Base-by-base conservation (phyloP, 2,329 filamentous ascomycete genomes). In the Achaetomium macrosporum region DNA sequence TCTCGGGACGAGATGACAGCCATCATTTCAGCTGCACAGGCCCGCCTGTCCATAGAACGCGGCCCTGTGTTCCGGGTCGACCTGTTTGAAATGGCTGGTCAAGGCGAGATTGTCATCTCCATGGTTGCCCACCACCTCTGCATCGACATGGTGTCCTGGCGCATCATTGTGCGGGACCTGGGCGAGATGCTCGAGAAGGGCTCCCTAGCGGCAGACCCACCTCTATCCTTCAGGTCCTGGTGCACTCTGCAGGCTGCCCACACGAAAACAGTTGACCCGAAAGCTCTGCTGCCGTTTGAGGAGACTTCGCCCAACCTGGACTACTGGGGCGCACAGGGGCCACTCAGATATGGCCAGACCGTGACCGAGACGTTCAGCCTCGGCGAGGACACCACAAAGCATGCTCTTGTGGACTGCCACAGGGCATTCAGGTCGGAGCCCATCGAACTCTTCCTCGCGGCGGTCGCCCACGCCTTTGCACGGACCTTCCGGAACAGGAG, bases 91-190 rank as follows among this genome's bases (percentile, higher is more conserved):
- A 10, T 54, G 25, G 15, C 29, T 4, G 52, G 39, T n/a, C 16
- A 56, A 6, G 51, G 56, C 41, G 12, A 52, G 2, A 49, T 11
- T 31, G 45, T 56, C 37, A 16, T 60, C 33, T 58, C 42, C 31
- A 55, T 62, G 55, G 50, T 58, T 15, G 59, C 59, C n/a, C 59
- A 61, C 44, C 58, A 61, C 16, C 44, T 61, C 17, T 50, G 48
- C 39, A 46, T 60, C 15, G 59, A 62, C 44, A 54, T 60, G 29
- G 60, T 60, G 3, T 62, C 60, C 20, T 62, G 60, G 60, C 58
- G 59, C 39, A 57, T 60, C 47, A 59, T 61, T 19, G 35, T 61
- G 5, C 55, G 51, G 8, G 59, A 61, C 44, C 50, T 62, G 13
- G 36, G 42, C 36, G 54, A 58, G 7, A 2, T 56, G 15, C 29